These are phyloP conservation scores for Tephrocybe sp. DNA, from an alignment of 768 basidiomycete genomes.

Conservation along the genomic window DNA sequence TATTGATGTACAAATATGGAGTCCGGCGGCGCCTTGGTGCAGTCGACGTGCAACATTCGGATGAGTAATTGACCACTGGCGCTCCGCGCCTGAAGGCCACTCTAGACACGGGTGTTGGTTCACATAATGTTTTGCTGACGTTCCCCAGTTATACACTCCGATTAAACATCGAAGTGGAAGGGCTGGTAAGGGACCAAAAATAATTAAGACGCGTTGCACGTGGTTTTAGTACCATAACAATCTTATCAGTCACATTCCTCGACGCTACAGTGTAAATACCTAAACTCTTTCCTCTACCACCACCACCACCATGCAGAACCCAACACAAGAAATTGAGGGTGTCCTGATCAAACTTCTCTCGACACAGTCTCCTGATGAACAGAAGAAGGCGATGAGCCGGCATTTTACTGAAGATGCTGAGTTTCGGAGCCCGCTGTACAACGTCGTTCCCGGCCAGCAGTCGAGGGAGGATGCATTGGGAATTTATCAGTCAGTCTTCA, in stretches of 20 bases:
- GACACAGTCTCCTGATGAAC: constrained; percentile 46
- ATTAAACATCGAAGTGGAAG: no score
- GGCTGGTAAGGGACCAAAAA: no score
- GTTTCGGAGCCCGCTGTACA: constrained; percentile 61
- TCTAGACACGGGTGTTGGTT: no score
- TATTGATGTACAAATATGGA: no score
- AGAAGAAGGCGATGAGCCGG: constrained; percentile 44
- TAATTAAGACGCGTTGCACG: constrained; percentile 3
- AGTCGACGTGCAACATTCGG: no score
- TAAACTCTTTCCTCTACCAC: neutral
- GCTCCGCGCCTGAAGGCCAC: no score
- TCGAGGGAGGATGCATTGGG: constrained; percentile 57
- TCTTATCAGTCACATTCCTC: neutral
- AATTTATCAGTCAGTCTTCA: constrained; percentile 53
- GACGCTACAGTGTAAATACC: neutral
- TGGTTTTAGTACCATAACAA: constrained; percentile 1
- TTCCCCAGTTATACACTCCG: no score
- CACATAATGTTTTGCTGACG: no score
- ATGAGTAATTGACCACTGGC: no score
- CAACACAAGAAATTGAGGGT: constrained; percentile 44
- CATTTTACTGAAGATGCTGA: constrained; percentile 57
- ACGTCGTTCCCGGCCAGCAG: constrained; percentile 42
- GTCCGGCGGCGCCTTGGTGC: no score
- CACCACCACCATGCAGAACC: constrained; percentile 54
- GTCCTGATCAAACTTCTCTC: constrained; percentile 48